These are phyloP conservation scores for Fraxinus angustifolia DNA, from an alignment of 305 asterid genomes.

Conservation along the genomic window DNA sequence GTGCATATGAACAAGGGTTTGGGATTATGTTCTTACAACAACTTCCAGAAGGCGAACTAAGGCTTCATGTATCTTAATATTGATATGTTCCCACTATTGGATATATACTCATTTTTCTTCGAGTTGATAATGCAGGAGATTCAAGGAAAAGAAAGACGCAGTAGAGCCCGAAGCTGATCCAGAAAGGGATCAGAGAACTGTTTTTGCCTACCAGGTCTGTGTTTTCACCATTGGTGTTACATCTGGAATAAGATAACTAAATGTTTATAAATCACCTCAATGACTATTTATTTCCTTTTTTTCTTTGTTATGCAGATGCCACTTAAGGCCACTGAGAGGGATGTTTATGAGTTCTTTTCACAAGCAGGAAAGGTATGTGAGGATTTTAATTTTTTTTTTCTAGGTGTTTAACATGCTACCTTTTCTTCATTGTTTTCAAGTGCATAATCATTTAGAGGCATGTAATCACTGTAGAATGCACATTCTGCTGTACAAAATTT, in stretches of 20 bases:
- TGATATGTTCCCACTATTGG: slow-evolving; percentile 17
- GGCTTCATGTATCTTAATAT: slow-evolving; percentile 31
- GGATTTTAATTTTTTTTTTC: background rate
- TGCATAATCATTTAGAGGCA: background rate
- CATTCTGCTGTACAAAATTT: background rate
- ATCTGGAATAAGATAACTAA: background rate
- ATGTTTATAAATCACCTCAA: background rate
- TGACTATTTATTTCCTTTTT: background rate
- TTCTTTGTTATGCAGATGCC: slow-evolving; percentile 65
- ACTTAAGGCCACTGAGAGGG: slow-evolving; percentile 92
- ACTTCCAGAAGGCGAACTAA: slow-evolving; percentile 16
- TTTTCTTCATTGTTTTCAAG: background rate
- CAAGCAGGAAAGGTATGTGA: slow-evolving; percentile 86
- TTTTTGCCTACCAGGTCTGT: slow-evolving; percentile 87
- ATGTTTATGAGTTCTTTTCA: slow-evolving; percentile 90
- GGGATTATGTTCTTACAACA: slow-evolving; percentile 42
- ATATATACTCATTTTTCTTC: slow-evolving; percentile 45
- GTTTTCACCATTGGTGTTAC: slow-evolving; percentile 5
- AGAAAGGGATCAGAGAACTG: slow-evolving; percentile 98
- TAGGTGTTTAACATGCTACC: background rate
- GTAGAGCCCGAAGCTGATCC: slow-evolving; percentile 98
- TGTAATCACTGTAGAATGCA: background rate
- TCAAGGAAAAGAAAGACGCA: slow-evolving; percentile 85
- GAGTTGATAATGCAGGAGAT: slow-evolving; percentile 81
- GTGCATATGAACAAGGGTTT: slow-evolving; percentile 44